Evolutionary conservation across 768 basidiomycete genomes (phyloP), one percentile per base, ranked within the genome.

Genomic region (Bullera alba): DNA sequence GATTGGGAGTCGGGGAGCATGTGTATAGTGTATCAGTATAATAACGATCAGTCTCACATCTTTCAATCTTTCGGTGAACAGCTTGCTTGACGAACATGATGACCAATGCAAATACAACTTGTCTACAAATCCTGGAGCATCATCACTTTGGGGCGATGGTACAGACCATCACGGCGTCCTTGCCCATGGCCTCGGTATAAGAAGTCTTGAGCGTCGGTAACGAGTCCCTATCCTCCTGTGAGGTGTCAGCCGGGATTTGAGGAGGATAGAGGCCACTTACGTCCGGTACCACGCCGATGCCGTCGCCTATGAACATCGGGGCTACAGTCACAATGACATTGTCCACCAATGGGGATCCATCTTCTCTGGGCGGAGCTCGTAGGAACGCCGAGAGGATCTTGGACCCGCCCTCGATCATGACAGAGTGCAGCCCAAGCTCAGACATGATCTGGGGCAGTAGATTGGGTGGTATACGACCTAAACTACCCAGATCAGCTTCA

Each of bases 391-490:
- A 76, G 50, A 99, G 89, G 56, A 99, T 77, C 7, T 75, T 74
- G 7, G 88, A 85, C 15, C 95, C 95, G 46, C 95, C 95, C 75
- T 99, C 95, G 5, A 96, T 86, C 93, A 99, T 99, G 48, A 96
- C 75, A 10, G 83, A 84, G 10, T 73, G 72, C 54, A 93, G 76
- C 2, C 80, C 81, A n/a, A 77, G 73, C 10, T 73, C 70, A n/a
- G 72, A 73, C 22, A 95, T 75, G 5, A 74, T 73, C 12, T 56
- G 60, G 4, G 91, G 79, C 16, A 87, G 68, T 4, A 65, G 64
- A 14, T 30, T 16, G 2, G 69, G 61, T 8, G 60, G 38, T 38
- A 72, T 61, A 12, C 58, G 54, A 26, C 64, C 70, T 69, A 35
- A 28, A 15, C 38, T 36, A 28, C 12, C 26, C 22, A 26, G 23